These are phyloP conservation scores for Psilocybe subaeruginosa DNA, from an alignment of 768 basidiomycete species.

Conservation along the genomic window DNA sequence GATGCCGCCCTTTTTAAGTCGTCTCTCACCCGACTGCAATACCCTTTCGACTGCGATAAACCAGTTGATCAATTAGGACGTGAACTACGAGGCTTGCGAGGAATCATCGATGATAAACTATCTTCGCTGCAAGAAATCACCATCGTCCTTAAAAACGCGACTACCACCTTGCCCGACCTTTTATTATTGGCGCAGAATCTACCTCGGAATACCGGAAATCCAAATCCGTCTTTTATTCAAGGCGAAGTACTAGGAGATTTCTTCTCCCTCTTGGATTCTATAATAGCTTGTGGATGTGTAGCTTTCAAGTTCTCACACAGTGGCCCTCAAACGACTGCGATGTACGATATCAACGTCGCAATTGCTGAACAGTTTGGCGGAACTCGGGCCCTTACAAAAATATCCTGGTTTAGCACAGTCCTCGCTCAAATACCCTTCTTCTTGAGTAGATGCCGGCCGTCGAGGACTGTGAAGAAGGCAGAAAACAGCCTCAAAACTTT, in stretches of 20 bases:
- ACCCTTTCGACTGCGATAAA: slow-evolving; percentile 11
- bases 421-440: neutral
- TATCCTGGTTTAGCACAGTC: neutral
- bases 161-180: too few relatives aligned
- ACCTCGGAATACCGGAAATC: too few relatives aligned
- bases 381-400: neutral
- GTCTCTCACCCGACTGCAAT: slow-evolving; percentile 14
- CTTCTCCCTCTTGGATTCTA: neutral
- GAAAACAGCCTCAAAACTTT: slow-evolving; percentile 15
- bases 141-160: neutral
- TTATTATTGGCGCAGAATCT: too few relatives aligned
- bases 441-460: neutral
- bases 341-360: neutral
- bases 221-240: neutral
- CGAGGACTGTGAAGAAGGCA: neutral
- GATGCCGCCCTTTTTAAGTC: slow-evolving; percentile 23
- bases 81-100: slow-evolving; percentile 1
- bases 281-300: neutral
- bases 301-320: neutral
- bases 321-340: neutral
- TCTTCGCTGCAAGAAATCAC: slow-evolving; percentile 2
- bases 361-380: neutral
- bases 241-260: neutral
- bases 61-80: neutral
- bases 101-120: neutral